Base-by-base conservation (phyloP, 768 basidiomycete genomes). In the Cantharellus cinnabarinus region DNA sequence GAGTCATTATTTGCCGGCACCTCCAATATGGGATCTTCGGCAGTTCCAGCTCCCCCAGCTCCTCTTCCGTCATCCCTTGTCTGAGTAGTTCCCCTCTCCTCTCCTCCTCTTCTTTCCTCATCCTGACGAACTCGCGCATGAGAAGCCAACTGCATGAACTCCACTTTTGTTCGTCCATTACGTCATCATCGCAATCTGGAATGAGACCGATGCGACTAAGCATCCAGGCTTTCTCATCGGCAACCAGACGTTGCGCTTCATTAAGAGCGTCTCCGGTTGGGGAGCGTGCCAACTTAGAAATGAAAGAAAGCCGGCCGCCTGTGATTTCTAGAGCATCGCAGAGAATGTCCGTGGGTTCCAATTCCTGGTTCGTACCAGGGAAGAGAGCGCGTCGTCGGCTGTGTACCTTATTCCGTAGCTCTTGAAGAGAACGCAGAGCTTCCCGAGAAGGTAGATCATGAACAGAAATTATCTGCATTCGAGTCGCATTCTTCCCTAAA, bases 161-260 rank as follows among this genome's bases (percentile, higher is more conserved):
- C 80, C 82, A 83, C 77, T 84, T 85, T 79, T 85, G 83, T 75
- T 89, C 89, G 68, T 90, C 89, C 88, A 86, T 87, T 60, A 86
- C 80, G 65, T 86, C 83, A 70, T 87, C 85, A 67, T 89, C 87
- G 65, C 79, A 82, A 66, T 87, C 87, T 4, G 78, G 77, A 60
- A 90, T 89, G 54, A 89, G 72, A 2, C 85, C 86, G 50, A 88
- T 83, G 68, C 83, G 82, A 65, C 81, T 83, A 34, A 82, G 72
- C 40, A 89, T 71, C 84, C 86, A 89, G 37, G 75, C 80, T 65
- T 85, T 85, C 70, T 91, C 89, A 29, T 29, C 20, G 20, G 20
- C 20, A 29, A 29, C 20, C 20, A 29, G 20, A 29, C 20, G 1
- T 29, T 1, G 20, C 5, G 79, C 75, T n/a, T 72, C 65, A 29